Conservation (phyloP, 495 filamentous ascomycete species). For the Lasiosphaeria miniovina region DNA sequence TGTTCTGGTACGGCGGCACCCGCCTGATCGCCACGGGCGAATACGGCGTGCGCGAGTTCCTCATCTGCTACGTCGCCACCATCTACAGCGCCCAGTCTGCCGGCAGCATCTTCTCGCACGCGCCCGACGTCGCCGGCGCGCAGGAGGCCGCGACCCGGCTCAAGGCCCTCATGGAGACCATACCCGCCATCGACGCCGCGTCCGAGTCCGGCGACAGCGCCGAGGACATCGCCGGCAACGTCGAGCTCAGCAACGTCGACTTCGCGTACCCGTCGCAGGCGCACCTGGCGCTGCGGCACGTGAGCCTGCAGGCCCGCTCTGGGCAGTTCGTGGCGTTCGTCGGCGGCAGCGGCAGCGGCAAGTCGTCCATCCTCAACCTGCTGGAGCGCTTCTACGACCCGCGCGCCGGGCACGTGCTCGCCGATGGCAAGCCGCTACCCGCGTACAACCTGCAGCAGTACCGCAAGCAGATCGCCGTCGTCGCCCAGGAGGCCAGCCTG, state of each 20-base stretch:
- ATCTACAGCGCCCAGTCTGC: not conserved
- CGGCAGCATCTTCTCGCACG: not conserved
- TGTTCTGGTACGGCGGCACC: not conserved
- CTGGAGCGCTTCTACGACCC: slow-evolving; percentile 63
- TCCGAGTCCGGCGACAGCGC: slow-evolving; percentile 21
- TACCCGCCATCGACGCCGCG: not conserved
- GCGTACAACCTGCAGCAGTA: slow-evolving; percentile 44
- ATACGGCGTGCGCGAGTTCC: not conserved
- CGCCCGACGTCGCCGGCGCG: too few relatives aligned
- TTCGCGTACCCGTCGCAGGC: slow-evolving; percentile 61
- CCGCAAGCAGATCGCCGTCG: slow-evolving; percentile 54
- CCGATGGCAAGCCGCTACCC: slow-evolving; percentile 49
- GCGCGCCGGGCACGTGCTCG: slow-evolving; percentile 50
- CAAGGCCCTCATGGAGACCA: not conserved
- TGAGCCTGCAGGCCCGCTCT: slow-evolving; percentile 55
- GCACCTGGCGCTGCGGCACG: slow-evolving; percentile 46
- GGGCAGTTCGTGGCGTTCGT: slow-evolving; percentile 68
- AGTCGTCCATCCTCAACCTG: slow-evolving; percentile 64
- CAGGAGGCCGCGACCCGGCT: too few relatives aligned
- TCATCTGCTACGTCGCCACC: not conserved
- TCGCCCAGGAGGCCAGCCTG: slow-evolving; percentile 60
- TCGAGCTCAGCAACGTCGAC: slow-evolving; percentile 54
- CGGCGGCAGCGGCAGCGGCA: slow-evolving; percentile 70
- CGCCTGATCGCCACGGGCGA: not conserved
- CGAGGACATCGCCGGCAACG: slow-evolving; percentile 42